These are phyloP conservation scores for Grigorovia humatica DNA, from an alignment of 805 yeast genomes.

Conservation along the genomic window DNA sequence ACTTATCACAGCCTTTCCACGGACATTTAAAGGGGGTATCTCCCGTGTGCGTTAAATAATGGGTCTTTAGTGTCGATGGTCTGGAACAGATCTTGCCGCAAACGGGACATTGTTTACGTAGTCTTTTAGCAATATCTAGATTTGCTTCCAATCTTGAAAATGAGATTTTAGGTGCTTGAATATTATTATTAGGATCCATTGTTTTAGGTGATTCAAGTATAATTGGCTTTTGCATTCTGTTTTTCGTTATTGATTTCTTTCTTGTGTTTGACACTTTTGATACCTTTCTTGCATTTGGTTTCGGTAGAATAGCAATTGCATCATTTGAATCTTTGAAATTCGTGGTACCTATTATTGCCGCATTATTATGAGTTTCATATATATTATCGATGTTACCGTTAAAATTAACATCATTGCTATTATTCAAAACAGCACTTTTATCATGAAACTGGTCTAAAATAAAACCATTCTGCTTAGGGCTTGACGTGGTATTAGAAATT, in stretches of 20 bases:
- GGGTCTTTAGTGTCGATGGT: constrained; percentile 75
- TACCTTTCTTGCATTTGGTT: background rate
- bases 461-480: background rate
- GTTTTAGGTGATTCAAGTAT: background rate
- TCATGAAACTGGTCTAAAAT: too few species aligned
- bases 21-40: constrained; percentile 60
- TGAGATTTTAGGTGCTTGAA: background rate
- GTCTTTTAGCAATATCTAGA: constrained; percentile 6
- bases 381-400: too few species aligned
- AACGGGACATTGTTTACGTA: constrained; percentile 35
- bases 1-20: constrained; percentile 56
- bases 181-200: background rate
- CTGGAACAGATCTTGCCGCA: constrained; percentile 74
- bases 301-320: background rate
- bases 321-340: background rate
- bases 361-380: too few species aligned
- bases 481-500: background rate
- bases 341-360: background rate
- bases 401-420: too few species aligned
- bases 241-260: background rate
- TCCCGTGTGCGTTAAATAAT: constrained; percentile 72
- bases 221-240: background rate
- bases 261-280: background rate
- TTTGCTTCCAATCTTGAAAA: constrained; percentile 1
- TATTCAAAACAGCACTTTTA: too few species aligned